A percentile compares a stretch with the other conserved stretches of the same genome.
Conservation (phyloP, 192 early-diverging fungal genomes). For the Cetraspora pellucida region DNA sequence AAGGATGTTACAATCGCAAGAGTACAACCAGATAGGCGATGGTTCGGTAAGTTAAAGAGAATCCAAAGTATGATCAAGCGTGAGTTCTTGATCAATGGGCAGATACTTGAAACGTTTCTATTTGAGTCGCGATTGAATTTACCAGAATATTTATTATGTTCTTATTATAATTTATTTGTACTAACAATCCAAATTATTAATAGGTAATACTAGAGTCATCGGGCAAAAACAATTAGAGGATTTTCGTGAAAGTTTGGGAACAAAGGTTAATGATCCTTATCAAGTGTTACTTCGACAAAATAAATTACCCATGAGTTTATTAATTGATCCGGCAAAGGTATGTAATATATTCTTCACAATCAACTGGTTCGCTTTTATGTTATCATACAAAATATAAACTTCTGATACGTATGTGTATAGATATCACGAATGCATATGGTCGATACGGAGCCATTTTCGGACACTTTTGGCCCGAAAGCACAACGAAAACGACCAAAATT, state of each 20-base stretch:
- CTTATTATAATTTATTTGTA: too few species aligned
- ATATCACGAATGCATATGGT: conserved; percentile 79
- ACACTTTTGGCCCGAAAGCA: conserved; percentile 93
- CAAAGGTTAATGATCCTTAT: conserved; percentile 92
- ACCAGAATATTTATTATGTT: too few species aligned
- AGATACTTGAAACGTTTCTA: neutral
- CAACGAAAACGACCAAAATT: conserved; percentile 95
- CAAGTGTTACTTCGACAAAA: conserved; percentile 90
- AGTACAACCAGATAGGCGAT: conserved; percentile 92
- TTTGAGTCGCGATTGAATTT: too few species aligned
- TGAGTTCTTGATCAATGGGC: neutral
- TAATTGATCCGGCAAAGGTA: conserved; percentile 79
- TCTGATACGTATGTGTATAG: neutral
- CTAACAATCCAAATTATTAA: too few species aligned
- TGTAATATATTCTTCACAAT: conserved; percentile 27
- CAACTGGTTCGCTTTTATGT: neutral
- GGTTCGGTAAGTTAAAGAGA: conserved; percentile 77
- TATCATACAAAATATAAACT: neutral
- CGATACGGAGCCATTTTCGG: conserved; percentile 89
- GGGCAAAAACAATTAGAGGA: conserved; percentile 90
- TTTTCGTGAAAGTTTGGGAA: conserved; percentile 89
- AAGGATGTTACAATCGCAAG: conserved; percentile 74
- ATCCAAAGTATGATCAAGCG: neutral
- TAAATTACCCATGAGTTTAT: conserved; percentile 94
- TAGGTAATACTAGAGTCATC: conserved; percentile 91